Evolutionary conservation across 345 rosid species (phyloP).

Genomic region (Iberis pinnata): DNA sequence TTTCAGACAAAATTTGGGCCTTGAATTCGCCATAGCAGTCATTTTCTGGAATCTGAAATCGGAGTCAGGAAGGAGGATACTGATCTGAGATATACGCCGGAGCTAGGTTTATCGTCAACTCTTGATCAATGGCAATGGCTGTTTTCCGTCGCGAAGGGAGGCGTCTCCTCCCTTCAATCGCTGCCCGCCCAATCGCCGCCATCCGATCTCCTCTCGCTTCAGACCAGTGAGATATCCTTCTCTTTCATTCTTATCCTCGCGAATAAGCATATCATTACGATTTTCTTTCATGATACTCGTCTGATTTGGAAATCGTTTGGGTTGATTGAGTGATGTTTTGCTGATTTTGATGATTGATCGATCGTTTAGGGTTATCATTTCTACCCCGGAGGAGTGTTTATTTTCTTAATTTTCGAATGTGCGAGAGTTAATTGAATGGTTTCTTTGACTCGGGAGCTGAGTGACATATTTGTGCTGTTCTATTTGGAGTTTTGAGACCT

Average conservation of each 20-base stretch:
- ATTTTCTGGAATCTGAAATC: too few relatives aligned
- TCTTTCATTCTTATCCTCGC: neutral
- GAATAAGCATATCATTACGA: neutral
- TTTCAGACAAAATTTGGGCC: too few relatives aligned
- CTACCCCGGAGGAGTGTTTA: too few relatives aligned
- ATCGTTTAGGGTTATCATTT: slow-evolving; percentile 13
- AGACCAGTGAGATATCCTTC: slow-evolving; percentile 32
- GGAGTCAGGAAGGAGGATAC: neutral
- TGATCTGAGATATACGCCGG: slow-evolving; percentile 31
- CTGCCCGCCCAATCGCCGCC: slow-evolving; percentile 51
- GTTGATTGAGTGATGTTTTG: slow-evolving; percentile 4
- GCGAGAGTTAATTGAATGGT: neutral
- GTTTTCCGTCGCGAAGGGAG: slow-evolving; percentile 73
- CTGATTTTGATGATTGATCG: slow-evolving; percentile 4
- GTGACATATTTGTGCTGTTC: neutral
- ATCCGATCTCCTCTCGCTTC: slow-evolving; percentile 36
- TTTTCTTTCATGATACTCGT: neutral
- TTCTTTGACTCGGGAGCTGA: neutral
- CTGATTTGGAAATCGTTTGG: neutral
- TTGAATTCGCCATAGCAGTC: slow-evolving; percentile 27
- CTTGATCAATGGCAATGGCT: slow-evolving; percentile 59
- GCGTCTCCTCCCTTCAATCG: slow-evolving; percentile 55
- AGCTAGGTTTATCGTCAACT: slow-evolving; percentile 24
- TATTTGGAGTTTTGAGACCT: neutral
- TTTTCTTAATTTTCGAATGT: neutral